Conservation (phyloP, 2,329 filamentous ascomycete species). For the Penicillium sp. region DNA sequence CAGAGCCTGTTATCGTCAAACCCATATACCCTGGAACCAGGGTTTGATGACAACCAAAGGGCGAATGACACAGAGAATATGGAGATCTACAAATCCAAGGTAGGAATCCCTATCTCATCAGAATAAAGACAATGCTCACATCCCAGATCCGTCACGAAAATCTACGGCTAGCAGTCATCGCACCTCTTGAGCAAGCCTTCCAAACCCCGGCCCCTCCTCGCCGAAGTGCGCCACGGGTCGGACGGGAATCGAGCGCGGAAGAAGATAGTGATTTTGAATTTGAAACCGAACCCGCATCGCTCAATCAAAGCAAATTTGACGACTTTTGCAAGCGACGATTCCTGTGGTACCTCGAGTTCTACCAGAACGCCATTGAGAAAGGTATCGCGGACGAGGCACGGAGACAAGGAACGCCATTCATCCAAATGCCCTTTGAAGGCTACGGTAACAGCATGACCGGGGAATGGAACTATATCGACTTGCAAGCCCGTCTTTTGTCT, state of each 20-base stretch:
- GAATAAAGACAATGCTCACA: not conserved
- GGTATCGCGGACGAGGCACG: conserved; percentile 56
- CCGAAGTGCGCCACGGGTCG: conserved; percentile 23
- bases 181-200: conserved; percentile 77
- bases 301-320: conserved; percentile 72
- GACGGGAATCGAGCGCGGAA: conserved; percentile 41
- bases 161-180: conserved; percentile 78
- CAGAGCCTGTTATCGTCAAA: conserved; percentile 94
- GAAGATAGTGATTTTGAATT: not conserved
- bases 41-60: conserved; percentile 73
- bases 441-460: conserved; percentile 79
- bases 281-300: conserved; percentile 12
- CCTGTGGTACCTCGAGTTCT: conserved; percentile 93
- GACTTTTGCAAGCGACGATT: conserved; percentile 90
- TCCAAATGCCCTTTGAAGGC: conserved; percentile 85
- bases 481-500: conserved; percentile 65
- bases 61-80: conserved; percentile 70
- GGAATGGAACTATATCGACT: conserved; percentile 72
- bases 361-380: conserved; percentile 67
- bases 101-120: conserved; percentile 35
- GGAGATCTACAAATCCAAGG: conserved; percentile 75
- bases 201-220: not conserved
- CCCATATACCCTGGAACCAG: conserved; percentile 94
- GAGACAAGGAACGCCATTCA: conserved; percentile 63
- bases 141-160: conserved; percentile 86